Conservation (phyloP, 2,329 filamentous ascomycete species). For the Esteya vermicola region DNA sequence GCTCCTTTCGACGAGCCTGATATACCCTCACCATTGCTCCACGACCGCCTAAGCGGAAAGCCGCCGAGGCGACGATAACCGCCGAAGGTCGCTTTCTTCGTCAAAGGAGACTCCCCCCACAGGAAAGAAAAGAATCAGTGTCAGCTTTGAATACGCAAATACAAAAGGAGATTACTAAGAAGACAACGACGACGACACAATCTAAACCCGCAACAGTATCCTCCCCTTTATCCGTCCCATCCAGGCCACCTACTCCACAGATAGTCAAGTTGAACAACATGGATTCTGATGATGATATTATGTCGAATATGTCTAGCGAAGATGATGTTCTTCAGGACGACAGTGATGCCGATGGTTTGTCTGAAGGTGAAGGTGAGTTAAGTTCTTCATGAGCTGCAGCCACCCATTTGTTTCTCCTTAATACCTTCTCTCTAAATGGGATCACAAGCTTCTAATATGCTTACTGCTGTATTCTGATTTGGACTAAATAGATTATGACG, state of each 20-base stretch:
- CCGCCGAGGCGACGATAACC: constrained; percentile 49
- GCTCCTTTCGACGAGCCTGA: constrained; percentile 10
- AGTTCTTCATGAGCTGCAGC: too few relatives aligned
- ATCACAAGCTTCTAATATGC: too few relatives aligned
- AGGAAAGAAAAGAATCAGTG: constrained; percentile 17
- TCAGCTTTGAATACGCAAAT: too few relatives aligned
- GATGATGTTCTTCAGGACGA: constrained; percentile 62
- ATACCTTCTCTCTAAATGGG: too few relatives aligned
- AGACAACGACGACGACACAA: too few relatives aligned
- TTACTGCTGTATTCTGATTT: too few relatives aligned
- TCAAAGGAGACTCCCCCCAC: constrained; percentile 42
- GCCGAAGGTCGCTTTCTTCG: constrained; percentile 25
- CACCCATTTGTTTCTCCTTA: not conserved
- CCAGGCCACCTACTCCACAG: constrained; percentile 9
- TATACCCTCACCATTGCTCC: constrained; percentile 39
- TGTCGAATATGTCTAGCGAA: constrained; percentile 69
- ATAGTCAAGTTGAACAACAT: constrained; percentile 49
- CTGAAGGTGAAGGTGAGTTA: constrained; percentile 33
- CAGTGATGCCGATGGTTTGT: constrained; percentile 56
- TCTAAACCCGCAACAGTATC: not conserved
- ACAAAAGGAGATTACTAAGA: too few relatives aligned
- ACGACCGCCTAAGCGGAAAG: constrained; percentile 45
- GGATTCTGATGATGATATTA: constrained; percentile 93
- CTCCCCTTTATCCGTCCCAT: not conserved
- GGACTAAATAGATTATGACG: constrained; percentile 26